Conservation (phyloP, 2,329 filamentous ascomycete genomes). For the Trichoderma sp. region DNA sequence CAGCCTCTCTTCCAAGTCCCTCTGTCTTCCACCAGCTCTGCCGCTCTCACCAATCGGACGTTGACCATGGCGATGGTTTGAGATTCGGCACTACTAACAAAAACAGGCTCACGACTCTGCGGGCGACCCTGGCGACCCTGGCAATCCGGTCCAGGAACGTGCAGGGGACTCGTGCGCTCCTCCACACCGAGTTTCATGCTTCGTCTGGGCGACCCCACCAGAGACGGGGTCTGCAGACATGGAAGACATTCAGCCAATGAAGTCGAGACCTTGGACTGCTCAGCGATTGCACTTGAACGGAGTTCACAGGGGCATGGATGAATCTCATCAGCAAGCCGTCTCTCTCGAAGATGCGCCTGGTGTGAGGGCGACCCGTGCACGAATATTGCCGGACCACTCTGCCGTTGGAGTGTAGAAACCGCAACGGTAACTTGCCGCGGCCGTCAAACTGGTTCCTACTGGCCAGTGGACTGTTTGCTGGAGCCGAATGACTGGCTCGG, state of each 20-base stretch:
- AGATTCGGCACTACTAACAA: conserved; percentile 26
- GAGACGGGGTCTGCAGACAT: conserved; percentile 13
- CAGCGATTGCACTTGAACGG: background rate
- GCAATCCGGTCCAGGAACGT: conserved; percentile 8
- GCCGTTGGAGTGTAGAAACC: background rate
- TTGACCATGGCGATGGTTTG: conserved; percentile 16
- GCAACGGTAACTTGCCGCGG: too few relatives aligned
- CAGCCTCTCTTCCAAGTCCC: too few relatives aligned
- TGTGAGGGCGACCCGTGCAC: background rate
- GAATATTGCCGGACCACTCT: background rate
- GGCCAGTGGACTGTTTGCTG: background rate
- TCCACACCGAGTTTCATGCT: conserved; percentile 29
- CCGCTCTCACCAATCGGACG: conserved; percentile 13
- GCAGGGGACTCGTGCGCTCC: conserved; percentile 25
- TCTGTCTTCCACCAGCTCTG: background rate
- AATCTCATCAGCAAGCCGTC: background rate
- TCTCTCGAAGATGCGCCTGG: background rate
- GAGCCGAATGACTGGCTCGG: background rate
- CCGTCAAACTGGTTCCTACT: too few relatives aligned
- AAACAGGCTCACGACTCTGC: conserved; percentile 15
- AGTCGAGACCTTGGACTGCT: background rate
- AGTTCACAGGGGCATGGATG: background rate
- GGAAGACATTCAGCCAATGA: background rate
- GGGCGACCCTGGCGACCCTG: conserved; percentile 6
- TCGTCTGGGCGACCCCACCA: conserved; percentile 8